These are phyloP conservation scores for Meripilus lineatus DNA, from an alignment of 1,284 basidiomycete species.

Conservation along the genomic window DNA sequence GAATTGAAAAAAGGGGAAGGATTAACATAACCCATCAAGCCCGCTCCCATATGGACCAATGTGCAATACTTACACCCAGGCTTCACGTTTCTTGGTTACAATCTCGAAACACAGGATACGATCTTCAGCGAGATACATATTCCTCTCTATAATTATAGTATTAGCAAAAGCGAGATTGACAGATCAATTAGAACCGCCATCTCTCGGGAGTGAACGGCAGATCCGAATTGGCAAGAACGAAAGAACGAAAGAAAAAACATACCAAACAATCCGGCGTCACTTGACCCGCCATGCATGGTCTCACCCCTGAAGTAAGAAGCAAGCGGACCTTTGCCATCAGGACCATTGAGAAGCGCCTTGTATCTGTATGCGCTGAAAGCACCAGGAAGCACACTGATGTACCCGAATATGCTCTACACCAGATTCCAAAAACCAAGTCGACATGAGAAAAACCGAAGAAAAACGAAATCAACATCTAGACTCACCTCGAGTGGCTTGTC, in stretches of 20 bases:
- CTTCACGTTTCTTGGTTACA: slow-evolving; percentile 85
- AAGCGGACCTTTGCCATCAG: slow-evolving; percentile 83
- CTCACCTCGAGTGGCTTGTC: slow-evolving; percentile 86
- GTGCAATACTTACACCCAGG: slow-evolving; percentile 61
- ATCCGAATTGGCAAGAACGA: too few species aligned
- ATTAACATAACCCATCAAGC: too few species aligned
- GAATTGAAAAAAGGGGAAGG: slow-evolving; percentile 2
- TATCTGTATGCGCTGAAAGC: slow-evolving; percentile 93
- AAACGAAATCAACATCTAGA: too few species aligned
- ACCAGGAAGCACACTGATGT: slow-evolving; percentile 86
- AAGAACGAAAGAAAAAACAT: slow-evolving; percentile 12
- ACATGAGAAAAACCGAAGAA: neutral
- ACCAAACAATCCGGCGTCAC: slow-evolving; percentile 68
- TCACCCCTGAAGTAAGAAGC: slow-evolving; percentile 91
- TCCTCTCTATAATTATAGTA: slow-evolving; percentile 48
- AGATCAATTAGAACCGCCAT: too few species aligned
- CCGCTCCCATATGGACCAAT: too few species aligned
- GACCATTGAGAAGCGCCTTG: slow-evolving; percentile 76
- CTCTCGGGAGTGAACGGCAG: too few species aligned
- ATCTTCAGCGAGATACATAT: slow-evolving; percentile 92
- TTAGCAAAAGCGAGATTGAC: too few species aligned
- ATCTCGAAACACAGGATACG: slow-evolving; percentile 98
- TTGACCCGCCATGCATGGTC: slow-evolving; percentile 69
- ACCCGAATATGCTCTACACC: slow-evolving; percentile 77
- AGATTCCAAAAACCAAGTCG: slow-evolving; percentile 5